Conservation (phyloP, 2,329 filamentous ascomycete genomes). For the Fusarium pseudocircinatum region DNA sequence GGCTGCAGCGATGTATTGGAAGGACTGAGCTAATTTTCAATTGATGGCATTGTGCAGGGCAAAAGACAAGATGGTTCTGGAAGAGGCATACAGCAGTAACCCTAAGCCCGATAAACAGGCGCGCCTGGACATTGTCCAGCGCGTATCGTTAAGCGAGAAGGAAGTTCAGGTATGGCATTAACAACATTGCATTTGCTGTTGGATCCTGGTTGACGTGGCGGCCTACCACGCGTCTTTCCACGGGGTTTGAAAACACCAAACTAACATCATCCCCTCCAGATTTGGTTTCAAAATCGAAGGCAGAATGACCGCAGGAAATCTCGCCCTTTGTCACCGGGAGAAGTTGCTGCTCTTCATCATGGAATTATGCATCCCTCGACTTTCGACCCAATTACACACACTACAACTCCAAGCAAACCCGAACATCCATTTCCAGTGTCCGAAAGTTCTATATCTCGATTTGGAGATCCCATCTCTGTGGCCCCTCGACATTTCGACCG, state of each 20-base stretch:
- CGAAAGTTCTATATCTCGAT: constrained; percentile 41
- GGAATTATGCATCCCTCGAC: constrained; percentile 63
- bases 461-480: constrained; percentile 37
- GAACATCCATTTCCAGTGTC: constrained; percentile 43
- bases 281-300: constrained; percentile 96
- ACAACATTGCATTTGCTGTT: neutral
- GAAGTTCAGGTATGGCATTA: constrained; percentile 83
- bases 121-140: constrained; percentile 83
- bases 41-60: constrained; percentile 62
- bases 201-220: neutral
- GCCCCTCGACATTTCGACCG: constrained; percentile 39
- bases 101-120: constrained; percentile 92
- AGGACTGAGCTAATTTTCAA: constrained; percentile 33
- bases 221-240: constrained; percentile 25
- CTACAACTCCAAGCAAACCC: constrained; percentile 39
- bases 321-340: constrained; percentile 80
- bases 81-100: constrained; percentile 84
- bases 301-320: constrained; percentile 93
- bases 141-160: constrained; percentile 90
- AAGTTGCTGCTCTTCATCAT: constrained; percentile 71
- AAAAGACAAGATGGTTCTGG: constrained; percentile 88
- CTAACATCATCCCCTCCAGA: constrained; percentile 63
- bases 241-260: constrained; percentile 9
- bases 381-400: constrained; percentile 53
- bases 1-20: neutral